Base-by-base conservation (phyloP, 176 grass and related monocot species). In the Chloris gayana region DNA sequence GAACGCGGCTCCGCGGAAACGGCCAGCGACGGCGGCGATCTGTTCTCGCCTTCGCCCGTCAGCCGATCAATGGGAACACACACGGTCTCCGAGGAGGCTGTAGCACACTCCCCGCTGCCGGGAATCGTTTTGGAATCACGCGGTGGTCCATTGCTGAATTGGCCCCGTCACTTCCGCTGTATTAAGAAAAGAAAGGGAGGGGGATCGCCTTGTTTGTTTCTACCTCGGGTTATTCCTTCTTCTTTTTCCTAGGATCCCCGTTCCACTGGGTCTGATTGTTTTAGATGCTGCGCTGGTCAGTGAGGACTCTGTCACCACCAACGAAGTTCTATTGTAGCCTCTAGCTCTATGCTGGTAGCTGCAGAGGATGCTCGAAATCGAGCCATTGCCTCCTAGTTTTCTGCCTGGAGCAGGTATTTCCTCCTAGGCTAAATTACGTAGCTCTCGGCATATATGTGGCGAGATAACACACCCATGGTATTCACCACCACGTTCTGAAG, bases 191-290 rank as follows among this genome's bases (percentile, higher is more conserved):
- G 2, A 9, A 22, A n/a, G 41, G 6, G 0, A n/a, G 13, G 22
- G 72, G 53, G 9, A 14, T 70, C 34, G 51, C 0, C 60, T 56
- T 64, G 73, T 64, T 77, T 1, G 65, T 82, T 77, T 72, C 73
- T 0, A 35, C 45, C 3, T 65, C 27, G 58, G 33, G 18, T 21
- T 56, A 51, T 47, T 56, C 70, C 24, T n/a, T 56, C 53, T 56
- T n/a, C 2, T 0, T 21, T 19, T 9, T 21, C 7, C 0, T 3
- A 2, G 34, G 69, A 3, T 27, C n/a, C 13, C 47, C 54, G 73
- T 83, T 83, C 80, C 67, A 0, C 35, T 67, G 59, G 59, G 59
- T 35, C 51, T 29, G 25, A 11, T 4, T 21, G 17, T 18, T 7
- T 44, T 35, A 1, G 54, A 70, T 41, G 66, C 17, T 17, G 68